These are phyloP conservation scores for Bryum argenteum DNA, from an alignment of 225 moss, liverwort and hornwort genomes.

Conservation along the genomic window DNA sequence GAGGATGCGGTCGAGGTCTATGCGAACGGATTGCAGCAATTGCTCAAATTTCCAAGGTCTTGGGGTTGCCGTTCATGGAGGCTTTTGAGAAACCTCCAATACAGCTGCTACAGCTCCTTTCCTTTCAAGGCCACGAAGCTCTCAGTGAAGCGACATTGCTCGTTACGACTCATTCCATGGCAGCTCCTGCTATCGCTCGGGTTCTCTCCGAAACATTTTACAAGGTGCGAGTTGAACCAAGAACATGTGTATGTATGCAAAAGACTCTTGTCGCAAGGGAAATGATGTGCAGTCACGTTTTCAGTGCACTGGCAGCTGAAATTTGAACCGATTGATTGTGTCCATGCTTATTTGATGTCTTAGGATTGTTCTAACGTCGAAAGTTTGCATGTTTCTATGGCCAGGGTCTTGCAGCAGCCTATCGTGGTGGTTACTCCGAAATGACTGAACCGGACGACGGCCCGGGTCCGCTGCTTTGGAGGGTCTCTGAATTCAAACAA, in stretches of 20 bases:
- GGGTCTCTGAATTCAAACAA: constrained; percentile 66
- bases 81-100: constrained; percentile 61
- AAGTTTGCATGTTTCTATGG: neutral
- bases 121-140: constrained; percentile 68
- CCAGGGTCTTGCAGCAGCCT: constrained; percentile 70
- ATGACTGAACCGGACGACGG: constrained; percentile 61
- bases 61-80: constrained; percentile 59
- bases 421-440: constrained; percentile 73
- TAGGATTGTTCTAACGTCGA: constrained; percentile 2
- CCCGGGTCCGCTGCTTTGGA: constrained; percentile 79
- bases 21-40: constrained; percentile 72
- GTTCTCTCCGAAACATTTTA: constrained; percentile 75
- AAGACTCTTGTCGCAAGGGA: neutral
- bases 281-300: neutral
- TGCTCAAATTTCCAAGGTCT: constrained; percentile 51
- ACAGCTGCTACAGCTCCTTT: constrained; percentile 68
- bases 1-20: constrained; percentile 63
- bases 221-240: constrained; percentile 39
- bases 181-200: constrained; percentile 62
- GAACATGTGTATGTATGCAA: neutral
- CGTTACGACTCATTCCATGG: constrained; percentile 68
- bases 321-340: neutral
- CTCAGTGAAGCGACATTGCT: constrained; percentile 67
- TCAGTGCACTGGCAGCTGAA: neutral
- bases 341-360: neutral